Conservation (phyloP, 106 monocot genomes). For the Posidonia australis region DNA sequence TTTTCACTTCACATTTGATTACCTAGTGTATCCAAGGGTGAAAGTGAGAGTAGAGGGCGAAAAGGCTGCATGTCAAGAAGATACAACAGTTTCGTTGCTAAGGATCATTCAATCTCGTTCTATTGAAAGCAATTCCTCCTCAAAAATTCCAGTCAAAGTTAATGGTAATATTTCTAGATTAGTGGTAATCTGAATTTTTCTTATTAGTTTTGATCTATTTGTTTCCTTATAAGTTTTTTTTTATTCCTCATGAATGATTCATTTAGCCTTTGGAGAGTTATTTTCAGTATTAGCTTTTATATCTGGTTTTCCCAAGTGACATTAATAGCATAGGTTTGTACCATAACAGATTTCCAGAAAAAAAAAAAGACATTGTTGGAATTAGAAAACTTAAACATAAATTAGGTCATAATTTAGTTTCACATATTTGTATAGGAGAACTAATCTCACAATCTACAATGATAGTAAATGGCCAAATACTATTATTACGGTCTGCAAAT, state of each 20-base stretch:
- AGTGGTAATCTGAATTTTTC: too few relatives aligned
- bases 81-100: background rate
- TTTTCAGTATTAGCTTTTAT: too few relatives aligned
- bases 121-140: background rate
- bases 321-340: too few relatives aligned
- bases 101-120: conserved; percentile 8
- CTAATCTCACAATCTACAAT: background rate
- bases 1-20: background rate
- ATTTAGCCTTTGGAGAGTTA: too few relatives aligned
- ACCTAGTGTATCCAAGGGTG: conserved; percentile 24
- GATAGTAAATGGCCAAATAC: too few relatives aligned
- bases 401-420: background rate
- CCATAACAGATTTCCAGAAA: background rate
- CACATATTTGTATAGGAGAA: background rate
- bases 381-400: background rate
- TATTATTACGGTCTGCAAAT: background rate
- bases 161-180: too few relatives aligned
- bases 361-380: background rate
- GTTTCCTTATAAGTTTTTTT: too few relatives aligned
- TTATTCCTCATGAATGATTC: too few relatives aligned
- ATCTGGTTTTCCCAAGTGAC: too few relatives aligned
- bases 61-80: background rate
- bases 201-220: too few relatives aligned
- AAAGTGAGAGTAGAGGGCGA: conserved; percentile 16
- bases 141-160: background rate